These are phyloP conservation scores for Phallus indusiatus DNA, from an alignment of 768 basidiomycete genomes.

Conservation along the genomic window DNA sequence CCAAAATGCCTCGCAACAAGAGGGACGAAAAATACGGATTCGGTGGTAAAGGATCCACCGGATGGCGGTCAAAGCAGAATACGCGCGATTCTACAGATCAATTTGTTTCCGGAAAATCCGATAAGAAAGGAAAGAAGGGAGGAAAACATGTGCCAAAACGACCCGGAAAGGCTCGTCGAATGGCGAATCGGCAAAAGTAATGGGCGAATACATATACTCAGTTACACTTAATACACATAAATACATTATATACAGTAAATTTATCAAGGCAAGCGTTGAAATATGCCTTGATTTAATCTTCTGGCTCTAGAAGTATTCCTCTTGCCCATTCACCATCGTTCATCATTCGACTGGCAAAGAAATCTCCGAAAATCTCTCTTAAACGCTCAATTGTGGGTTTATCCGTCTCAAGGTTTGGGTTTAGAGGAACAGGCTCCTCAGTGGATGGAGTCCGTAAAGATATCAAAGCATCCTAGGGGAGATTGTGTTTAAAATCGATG, in stretches of 20 bases:
- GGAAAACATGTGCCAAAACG: slow-evolving; percentile 23
- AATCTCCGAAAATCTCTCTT: slow-evolving; percentile 46
- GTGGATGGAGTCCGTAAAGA: slow-evolving; percentile 50
- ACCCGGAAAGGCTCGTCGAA: slow-evolving; percentile 19
- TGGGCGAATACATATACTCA: not conserved
- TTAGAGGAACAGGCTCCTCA: slow-evolving; percentile 44
- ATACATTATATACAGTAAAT: not conserved
- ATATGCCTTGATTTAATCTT: not conserved
- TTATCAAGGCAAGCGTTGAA: not conserved
- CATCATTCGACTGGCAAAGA: slow-evolving; percentile 46
- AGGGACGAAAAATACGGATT: slow-evolving; percentile 80
- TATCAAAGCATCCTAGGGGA: slow-evolving; percentile 46
- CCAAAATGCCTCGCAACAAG: slow-evolving; percentile 42
- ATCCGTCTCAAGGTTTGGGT: slow-evolving; percentile 41
- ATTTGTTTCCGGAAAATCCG: slow-evolving; percentile 38
- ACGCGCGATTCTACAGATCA: slow-evolving; percentile 72
- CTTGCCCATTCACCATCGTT: slow-evolving; percentile 58
- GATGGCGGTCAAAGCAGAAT: slow-evolving; percentile 69
- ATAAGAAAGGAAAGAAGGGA: slow-evolving; percentile 22
- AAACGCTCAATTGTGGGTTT: slow-evolving; percentile 35
- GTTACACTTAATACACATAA: not conserved
- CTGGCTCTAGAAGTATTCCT: slow-evolving; percentile 32
- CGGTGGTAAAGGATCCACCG: slow-evolving; percentile 41
- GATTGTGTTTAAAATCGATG: not conserved
- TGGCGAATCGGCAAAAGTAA: slow-evolving; percentile 3